phyloP scores from a whole-genome alignment of 441 rosid genomes.

The Bocquillonia castaneifolia region DNA sequence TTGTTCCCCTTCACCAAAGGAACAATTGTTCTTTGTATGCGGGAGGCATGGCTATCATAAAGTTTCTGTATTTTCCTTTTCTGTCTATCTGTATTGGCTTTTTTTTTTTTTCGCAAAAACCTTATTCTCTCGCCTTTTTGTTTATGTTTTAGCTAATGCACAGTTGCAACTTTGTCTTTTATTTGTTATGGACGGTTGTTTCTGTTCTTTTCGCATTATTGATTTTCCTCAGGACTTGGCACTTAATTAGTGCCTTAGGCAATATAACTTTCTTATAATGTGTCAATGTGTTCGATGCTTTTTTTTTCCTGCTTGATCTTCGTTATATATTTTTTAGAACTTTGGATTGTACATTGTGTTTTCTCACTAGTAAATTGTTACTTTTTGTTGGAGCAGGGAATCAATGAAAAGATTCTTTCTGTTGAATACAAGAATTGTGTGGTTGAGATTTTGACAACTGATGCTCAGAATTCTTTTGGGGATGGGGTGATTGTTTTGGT shows the following conservation, averaged over 20 bases:
- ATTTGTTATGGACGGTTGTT: neutral
- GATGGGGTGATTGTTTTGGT: conserved; percentile 82
- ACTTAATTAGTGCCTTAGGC: no score
- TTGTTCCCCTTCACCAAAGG: neutral
- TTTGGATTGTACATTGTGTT: neutral
- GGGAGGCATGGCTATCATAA: neutral
- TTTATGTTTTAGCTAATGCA: neutral
- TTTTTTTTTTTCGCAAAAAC: neutral
- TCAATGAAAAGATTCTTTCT: conserved; percentile 68
- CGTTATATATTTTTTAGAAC: neutral
- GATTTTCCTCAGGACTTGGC: no score
- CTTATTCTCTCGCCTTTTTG: neutral
- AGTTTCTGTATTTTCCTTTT: neutral
- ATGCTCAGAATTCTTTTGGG: conserved; percentile 77
- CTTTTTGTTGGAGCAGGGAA: conserved; percentile 46
- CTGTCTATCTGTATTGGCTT: neutral
- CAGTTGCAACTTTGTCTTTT: neutral
- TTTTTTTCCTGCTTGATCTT: no score
- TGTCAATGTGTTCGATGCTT: no score
- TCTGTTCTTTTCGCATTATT: no score
- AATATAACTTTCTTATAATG: neutral
- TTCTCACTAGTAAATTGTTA: neutral
- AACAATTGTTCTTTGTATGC: neutral
- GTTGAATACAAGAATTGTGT: conserved; percentile 59
- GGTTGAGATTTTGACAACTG: conserved; percentile 80